Percentiles rank a stretch among this genome's conserved stretches.
phyloP scores from a whole-genome alignment of 116 monocot genomes.

The Posidonia oceanica region DNA sequence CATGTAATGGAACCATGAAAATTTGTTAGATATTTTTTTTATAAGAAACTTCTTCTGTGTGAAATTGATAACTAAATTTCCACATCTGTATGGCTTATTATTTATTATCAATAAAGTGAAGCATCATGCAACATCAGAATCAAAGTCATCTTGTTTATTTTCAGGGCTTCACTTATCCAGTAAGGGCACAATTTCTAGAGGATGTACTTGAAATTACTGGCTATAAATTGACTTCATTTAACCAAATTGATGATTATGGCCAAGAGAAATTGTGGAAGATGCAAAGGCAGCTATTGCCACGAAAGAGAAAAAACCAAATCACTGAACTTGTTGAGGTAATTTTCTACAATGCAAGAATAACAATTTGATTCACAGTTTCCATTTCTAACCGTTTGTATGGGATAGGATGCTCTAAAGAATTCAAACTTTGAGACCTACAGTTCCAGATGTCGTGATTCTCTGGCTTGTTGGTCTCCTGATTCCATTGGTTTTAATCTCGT shows the following conservation, averaged over 20 bases:
- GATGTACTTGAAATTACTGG: slow-evolving; percentile 91
- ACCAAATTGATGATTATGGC: slow-evolving; percentile 98
- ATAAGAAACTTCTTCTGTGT: too few species aligned
- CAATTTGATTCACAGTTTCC: neutral
- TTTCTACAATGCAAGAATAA: neutral
- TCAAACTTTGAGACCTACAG: slow-evolving; percentile 83
- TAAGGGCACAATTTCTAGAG: slow-evolving; percentile 78
- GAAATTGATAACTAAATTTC: too few species aligned
- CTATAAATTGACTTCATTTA: slow-evolving; percentile 81
- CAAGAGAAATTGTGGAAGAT: slow-evolving; percentile 99
- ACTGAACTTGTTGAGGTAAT: slow-evolving; percentile 86
- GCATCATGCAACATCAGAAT: too few species aligned
- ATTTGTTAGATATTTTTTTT: too few species aligned
- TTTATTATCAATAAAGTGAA: too few species aligned
- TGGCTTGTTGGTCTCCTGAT: slow-evolving; percentile 89
- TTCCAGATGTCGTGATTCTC: slow-evolving; percentile 83
- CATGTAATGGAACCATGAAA: too few species aligned
- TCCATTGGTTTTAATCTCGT: slow-evolving; percentile 99
- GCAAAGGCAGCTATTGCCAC: slow-evolving; percentile 70
- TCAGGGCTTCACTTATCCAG: slow-evolving; percentile 95
- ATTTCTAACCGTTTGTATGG: slow-evolving; percentile 6
- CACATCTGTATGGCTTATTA: too few species aligned
- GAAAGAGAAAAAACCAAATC: slow-evolving; percentile 93
- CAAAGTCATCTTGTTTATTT: neutral
- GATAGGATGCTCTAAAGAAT: slow-evolving; percentile 71